Evolutionary conservation across 2,329 filamentous ascomycete genomes (phyloP), one percentile per base, ranked within the genome.

Genomic region (Botrytis cinerea): DNA sequence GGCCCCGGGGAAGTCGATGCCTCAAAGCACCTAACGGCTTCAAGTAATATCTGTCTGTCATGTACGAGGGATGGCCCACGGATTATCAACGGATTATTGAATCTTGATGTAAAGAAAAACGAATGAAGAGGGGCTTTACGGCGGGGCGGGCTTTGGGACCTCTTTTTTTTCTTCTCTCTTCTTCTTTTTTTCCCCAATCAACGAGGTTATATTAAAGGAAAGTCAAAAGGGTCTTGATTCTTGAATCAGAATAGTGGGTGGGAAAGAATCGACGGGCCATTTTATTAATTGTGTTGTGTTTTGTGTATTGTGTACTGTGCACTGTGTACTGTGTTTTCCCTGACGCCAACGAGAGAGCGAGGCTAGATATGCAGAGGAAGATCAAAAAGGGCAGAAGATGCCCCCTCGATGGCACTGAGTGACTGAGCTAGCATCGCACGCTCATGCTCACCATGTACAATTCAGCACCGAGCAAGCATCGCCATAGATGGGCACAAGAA

Each of bases 121-220:
- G 32, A 38, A 38, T 51, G 63, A 51, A 67, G 63, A 51, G 63
- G 63, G 63, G 64, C 64, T n/a, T 54, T 54, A 54, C 40, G 46
- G 64, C 64, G 64, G 64, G 64, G 40, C 64, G 48, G 48, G 25
- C 48, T 54, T 54, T 54, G 25, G 48, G 48, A 1, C 48, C 18
- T n/a, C 4, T 28, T 20, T 18, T 18, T n/a, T n/a, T 28, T 28
- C 2, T 45, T 28, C 16, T 16, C 25, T 62, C 20, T 16, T 43
- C 18, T 46, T 35, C n/a, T n/a, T 32, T 12, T 40, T 43, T 38
- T 28, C 61, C 61, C 61, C 61, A 67, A 67, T 67, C 63, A 67
- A 51, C 38, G 63, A 67, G 45, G 63, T 67, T 67, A 51, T 48
- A 51, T 38, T 38, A 38, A 35, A 54, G 46, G 22, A 54, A 68